Evolutionary conservation across 2,329 filamentous ascomycete genomes (phyloP).

Genomic region (Alternaria angustiovoidea): DNA sequence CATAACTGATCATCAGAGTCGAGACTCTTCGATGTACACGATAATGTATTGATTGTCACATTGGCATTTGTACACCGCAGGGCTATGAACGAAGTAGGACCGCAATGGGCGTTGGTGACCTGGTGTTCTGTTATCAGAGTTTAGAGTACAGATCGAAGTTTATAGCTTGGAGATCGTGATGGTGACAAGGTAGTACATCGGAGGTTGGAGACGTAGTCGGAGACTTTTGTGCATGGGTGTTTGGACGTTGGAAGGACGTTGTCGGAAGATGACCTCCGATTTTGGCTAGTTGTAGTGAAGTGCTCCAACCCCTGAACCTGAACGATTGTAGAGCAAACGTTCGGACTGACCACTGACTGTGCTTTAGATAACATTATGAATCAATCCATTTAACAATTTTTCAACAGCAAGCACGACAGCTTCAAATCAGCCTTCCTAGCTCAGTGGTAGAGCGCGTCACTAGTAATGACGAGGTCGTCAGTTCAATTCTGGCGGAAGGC

Average conservation of each 20-base stretch:
- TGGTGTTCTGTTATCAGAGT: background rate
- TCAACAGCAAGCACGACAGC: background rate
- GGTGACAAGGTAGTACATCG: background rate
- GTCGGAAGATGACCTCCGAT: background rate
- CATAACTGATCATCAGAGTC: slow-evolving; percentile 1
- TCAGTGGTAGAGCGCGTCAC: slow-evolving; percentile 23
- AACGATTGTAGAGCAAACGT: too few relatives aligned
- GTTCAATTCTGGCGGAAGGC: slow-evolving; percentile 22
- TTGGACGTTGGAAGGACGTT: background rate
- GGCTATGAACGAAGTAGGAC: background rate
- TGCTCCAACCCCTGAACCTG: background rate
- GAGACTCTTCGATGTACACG: background rate
- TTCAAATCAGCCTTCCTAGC: slow-evolving; percentile 15
- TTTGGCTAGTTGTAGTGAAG: background rate
- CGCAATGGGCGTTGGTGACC: background rate
- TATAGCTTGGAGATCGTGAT: background rate
- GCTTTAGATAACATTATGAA: too few relatives aligned
- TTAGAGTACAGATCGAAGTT: background rate
- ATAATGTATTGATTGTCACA: background rate
- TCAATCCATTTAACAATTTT: too few relatives aligned
- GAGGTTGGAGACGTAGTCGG: background rate
- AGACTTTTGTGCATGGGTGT: background rate
- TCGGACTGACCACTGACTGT: too few relatives aligned
- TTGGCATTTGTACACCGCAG: background rate
- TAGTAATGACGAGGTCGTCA: slow-evolving; percentile 23